These are phyloP conservation scores for Nakaseomyces glabratus DNA, from an alignment of 1,139 yeast species.

Conservation along the genomic window DNA sequence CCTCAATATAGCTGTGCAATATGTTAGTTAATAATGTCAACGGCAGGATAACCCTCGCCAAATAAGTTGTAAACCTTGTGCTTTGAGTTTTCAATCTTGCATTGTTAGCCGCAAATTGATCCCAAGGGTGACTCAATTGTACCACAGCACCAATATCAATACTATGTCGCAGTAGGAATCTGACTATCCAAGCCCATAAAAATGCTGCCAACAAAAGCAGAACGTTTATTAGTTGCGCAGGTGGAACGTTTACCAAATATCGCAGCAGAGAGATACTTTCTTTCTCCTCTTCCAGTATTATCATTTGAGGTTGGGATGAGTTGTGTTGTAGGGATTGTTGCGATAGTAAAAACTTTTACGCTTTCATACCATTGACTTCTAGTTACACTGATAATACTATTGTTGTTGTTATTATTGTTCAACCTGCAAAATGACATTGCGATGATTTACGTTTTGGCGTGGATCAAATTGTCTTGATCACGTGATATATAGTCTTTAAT, in stretches of 20 bases:
- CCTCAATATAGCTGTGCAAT: neutral
- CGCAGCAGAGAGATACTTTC: too few relatives aligned
- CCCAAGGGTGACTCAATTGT: neutral
- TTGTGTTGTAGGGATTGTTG: too few relatives aligned
- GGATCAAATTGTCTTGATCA: too few relatives aligned
- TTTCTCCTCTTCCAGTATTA: too few relatives aligned
- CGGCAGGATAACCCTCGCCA: slow-evolving; percentile 26
- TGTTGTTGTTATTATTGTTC: too few relatives aligned
- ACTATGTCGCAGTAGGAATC: slow-evolving; percentile 29
- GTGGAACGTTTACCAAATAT: slow-evolving; percentile 30
- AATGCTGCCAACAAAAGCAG: slow-evolving; percentile 40
- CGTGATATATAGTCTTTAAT: too few relatives aligned
- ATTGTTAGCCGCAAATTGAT: neutral
- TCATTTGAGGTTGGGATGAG: too few relatives aligned
- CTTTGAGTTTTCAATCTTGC: neutral
- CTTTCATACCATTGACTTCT: too few relatives aligned
- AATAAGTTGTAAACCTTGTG: slow-evolving; percentile 14
- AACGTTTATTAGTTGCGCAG: slow-evolving; percentile 41
- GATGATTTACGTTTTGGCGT: too few relatives aligned
- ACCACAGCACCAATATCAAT: slow-evolving; percentile 32
- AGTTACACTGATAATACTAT: too few relatives aligned
- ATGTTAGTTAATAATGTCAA: slow-evolving; percentile 3
- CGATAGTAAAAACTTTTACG: too few relatives aligned
- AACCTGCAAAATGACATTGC: too few relatives aligned
- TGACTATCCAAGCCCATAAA: slow-evolving; percentile 42